Evolutionary conservation across 805 yeast genomes (phyloP).

Genomic region (Suhomyces tanzawaensis): DNA sequence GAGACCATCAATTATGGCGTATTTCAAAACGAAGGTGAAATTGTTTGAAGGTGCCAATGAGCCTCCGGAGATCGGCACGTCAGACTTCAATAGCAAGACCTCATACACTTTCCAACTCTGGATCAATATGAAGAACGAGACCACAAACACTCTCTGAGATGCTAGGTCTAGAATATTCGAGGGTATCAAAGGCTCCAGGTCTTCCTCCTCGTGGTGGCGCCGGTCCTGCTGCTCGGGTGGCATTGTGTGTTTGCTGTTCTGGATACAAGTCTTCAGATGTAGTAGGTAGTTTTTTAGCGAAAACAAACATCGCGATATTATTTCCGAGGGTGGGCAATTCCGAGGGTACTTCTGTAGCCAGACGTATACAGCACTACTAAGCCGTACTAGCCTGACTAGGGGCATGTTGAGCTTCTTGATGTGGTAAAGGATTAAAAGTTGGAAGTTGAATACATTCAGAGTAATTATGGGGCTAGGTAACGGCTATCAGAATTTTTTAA

Average conservation of each 20-base stretch:
- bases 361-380: too few relatives aligned
- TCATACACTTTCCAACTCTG: conserved; percentile 87
- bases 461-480: too few relatives aligned
- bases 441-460: too few relatives aligned
- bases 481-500: too few relatives aligned
- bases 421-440: too few relatives aligned
- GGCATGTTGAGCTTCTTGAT: too few relatives aligned
- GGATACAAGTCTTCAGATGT: not conserved
- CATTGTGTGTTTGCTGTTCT: not conserved
- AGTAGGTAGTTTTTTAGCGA: not conserved
- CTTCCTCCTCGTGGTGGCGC: conserved; percentile 6
- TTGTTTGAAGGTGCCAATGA: conserved; percentile 44
- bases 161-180: conserved; percentile 65
- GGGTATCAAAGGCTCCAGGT: conserved; percentile 49
- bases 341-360: too few relatives aligned
- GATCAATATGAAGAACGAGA: conserved; percentile 67
- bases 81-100: conserved; percentile 55
- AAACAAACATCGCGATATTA: not conserved
- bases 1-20: conserved; percentile 67
- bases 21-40: conserved; percentile 64
- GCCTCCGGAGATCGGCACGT: conserved; percentile 25
- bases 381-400: too few relatives aligned
- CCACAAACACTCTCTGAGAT: conserved; percentile 67
- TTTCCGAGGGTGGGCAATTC: not conserved
- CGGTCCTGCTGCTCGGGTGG: not conserved